Conservation (phyloP, 139 green algal species). For the Pedinophyceae sp. region DNA sequence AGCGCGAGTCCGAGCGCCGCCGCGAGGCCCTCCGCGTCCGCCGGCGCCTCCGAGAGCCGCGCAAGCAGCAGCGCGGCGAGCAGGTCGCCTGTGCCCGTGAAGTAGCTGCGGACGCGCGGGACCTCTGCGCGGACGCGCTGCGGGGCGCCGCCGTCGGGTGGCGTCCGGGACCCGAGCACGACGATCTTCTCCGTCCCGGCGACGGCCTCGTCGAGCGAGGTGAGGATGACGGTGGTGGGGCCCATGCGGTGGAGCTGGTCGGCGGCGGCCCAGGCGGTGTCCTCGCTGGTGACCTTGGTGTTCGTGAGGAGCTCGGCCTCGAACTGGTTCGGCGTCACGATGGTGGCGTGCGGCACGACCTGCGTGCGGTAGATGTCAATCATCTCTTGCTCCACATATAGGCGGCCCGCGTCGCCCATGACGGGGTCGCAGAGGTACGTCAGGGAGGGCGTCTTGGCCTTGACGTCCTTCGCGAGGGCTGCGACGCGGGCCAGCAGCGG, state of each 20-base stretch:
- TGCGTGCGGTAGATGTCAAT: background rate
- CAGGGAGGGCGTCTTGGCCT: background rate
- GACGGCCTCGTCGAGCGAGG: background rate
- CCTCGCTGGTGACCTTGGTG: background rate
- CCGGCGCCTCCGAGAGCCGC: background rate
- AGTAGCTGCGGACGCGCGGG: background rate
- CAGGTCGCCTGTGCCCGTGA: conserved; percentile 5
- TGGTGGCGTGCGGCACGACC: background rate
- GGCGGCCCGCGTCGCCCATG: conserved; percentile 1
- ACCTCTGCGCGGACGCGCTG: background rate
- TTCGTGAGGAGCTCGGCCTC: conserved; percentile 3
- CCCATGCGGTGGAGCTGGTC: background rate
- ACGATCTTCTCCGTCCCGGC: background rate
- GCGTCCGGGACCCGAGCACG: background rate
- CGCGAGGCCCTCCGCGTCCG: background rate
- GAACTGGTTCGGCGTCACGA: conserved; percentile 8
- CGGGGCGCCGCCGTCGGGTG: background rate
- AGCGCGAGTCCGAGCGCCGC: background rate
- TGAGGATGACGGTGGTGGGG: conserved; percentile 3
- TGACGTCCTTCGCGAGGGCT: background rate
- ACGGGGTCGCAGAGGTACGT: conserved; percentile 5
- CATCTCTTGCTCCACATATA: conserved; percentile 2
- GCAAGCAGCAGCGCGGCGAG: conserved; percentile 3
- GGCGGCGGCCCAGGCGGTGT: background rate
- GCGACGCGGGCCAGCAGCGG: background rate